Evolutionary conservation across 208 protist genomes (phyloP), one percentile per base, ranked within the genome.

Genomic region (Trypanosoma caninum): DNA sequence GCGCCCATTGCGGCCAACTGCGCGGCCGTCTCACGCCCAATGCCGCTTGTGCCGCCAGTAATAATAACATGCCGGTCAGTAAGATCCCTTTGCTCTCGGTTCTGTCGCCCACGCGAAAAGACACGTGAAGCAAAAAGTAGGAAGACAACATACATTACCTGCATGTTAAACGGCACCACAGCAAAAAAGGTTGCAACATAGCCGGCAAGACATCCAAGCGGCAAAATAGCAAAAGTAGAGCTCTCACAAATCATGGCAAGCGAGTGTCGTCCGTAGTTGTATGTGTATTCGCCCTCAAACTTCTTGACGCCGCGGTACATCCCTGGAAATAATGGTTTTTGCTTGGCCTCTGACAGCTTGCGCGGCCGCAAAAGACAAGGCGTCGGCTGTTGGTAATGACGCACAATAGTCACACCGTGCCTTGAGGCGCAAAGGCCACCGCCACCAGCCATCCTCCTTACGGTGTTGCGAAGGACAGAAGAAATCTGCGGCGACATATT

Each of bases 201-300:
- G 10, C 61, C 79, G 10, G 87, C 18, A 16, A 87, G 9, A 58
- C 75, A 91, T 20, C 80, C 83, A 42, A 67, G 55, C 1, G 87
- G 83, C 22, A 93, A 35, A 10, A 86, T 56, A 18, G 57, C 60
- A 38, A 91, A 63, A 3, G 73, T 74, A 6, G 62, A 51, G 38
- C 76, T 74, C 51, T 93, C 83, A 10, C 74, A 59, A 28, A 87
- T 42, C 11, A 93, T 84, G n/a, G 69, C 60, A 45, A 75, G 80
- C 31, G 81, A 85, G 69, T 93, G 80, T 27, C 50, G 56, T 20
- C 78, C 81, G 71, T 93, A 89, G 65, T 83, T 38, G 72, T 91
- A 93, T 14, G 69, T 68, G 60, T 89, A 65, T 55, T 91, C 76
- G n/a, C 87, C 82, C 27, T 87, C 84, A 71, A 93, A 93, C 40